Evolutionary conservation across 1,139 yeast genomes (phyloP).

Genomic region (Blastobotrys serpentis): DNA sequence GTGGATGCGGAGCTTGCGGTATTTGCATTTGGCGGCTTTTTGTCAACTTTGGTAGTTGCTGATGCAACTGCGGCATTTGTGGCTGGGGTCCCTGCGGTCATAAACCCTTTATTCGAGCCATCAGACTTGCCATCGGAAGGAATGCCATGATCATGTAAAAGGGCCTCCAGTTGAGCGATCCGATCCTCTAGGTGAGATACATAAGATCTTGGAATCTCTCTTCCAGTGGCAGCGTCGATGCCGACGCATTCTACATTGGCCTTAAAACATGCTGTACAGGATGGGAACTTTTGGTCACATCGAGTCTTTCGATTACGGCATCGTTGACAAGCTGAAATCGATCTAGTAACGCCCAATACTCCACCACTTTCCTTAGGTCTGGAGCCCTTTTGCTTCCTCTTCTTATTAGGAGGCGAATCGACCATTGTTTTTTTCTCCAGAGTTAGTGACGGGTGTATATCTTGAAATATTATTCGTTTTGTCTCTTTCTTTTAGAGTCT

Average conservation of each 20-base stretch:
- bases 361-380: constrained; percentile 5
- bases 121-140: constrained; percentile 14
- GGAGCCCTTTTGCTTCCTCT: constrained; percentile 5
- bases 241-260: constrained; percentile 76
- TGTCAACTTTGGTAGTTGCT: constrained; percentile 8
- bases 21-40: neutral
- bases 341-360: constrained; percentile 27
- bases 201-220: constrained; percentile 82
- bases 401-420: constrained; percentile 3
- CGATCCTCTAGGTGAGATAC: constrained; percentile 70
- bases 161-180: constrained; percentile 53
- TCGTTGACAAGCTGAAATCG: constrained; percentile 76
- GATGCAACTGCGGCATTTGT: constrained; percentile 8
- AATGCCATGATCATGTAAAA: constrained; percentile 40
- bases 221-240: constrained; percentile 81
- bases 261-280: constrained; percentile 67
- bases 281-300: constrained; percentile 82
- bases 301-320: constrained; percentile 76
- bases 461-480: no score
- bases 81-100: neutral
- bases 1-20: constrained; percentile 21
- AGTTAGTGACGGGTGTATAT: no score
- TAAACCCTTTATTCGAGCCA: neutral
- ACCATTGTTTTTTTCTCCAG: neutral
- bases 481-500: no score